Base-by-base conservation (phyloP, 2,329 filamentous ascomycete species). In the Corinectria fuckeliana region DNA sequence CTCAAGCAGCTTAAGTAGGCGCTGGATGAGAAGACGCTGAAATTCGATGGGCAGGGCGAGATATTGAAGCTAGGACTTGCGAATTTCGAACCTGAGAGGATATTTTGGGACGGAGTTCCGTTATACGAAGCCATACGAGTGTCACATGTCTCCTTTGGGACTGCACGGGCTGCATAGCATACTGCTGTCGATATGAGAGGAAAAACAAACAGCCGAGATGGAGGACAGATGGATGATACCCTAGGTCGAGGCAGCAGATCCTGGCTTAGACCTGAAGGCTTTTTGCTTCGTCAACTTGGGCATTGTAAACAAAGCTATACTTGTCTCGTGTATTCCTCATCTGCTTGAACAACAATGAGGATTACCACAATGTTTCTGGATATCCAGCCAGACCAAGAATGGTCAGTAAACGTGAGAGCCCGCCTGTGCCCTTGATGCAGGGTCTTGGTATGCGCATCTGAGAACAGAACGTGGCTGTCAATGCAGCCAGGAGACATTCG, bases 1-100 rank as follows among this genome's bases (percentile, higher is more conserved):
- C 68, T 88, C 65, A 85, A 84, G 73, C 85, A 88, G 76, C 75
- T 88, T 60, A 85, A 82, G 77, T 86, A 77, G 58, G 50, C 16
- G n/a, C 32, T 9, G 10, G 18, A 56, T 20, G 44, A 41, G 16
- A n/a, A 23, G 26, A 11, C 10, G 13, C 28, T 6, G 20, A 18
- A 45, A n/a, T n/a, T 20, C 10, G 7, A 20, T 3, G 21, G 44
- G 45, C 45, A 30, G 11, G 38, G 36, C 45, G 21, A 54, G 16
- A 38, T 45, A 49, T 50, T 38, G 44, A 53, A 59, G 32, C 45
- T 50, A 54, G 38, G 50, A 54, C 26, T 28, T 30, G 16, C 23
- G 42, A 13, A 25, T 30, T 45, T 38, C 18, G 23, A 59, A 25
- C 21, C 20, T 16, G 36, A 53, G 56, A 32, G 38, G 14, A 45